Evolutionary conservation across 495 filamentous ascomycete genomes (phyloP).

Genomic region (Penicillium robsamsonii): DNA sequence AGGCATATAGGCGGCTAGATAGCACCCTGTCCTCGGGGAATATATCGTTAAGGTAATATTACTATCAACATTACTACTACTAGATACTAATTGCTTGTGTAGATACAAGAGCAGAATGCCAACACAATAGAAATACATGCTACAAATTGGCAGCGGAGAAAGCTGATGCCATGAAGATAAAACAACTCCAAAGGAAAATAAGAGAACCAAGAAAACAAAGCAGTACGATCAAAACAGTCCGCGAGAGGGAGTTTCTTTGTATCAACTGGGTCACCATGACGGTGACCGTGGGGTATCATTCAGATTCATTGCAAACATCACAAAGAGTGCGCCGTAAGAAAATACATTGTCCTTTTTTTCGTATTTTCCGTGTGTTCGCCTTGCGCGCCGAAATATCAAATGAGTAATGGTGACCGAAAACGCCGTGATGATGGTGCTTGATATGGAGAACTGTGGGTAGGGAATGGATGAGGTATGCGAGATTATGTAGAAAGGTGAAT

Average conservation of each 20-base stretch:
- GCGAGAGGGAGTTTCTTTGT: not conserved
- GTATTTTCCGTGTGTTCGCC: constrained; percentile 16
- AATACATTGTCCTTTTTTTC: constrained; percentile 3
- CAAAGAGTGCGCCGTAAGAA: constrained; percentile 15
- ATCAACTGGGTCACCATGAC: constrained; percentile 8
- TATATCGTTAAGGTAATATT: too few species aligned
- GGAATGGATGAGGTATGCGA: constrained; percentile 5
- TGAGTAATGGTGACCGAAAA: constrained; percentile 8
- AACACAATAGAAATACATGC: constrained; percentile 3
- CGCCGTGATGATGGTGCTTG: constrained; percentile 9
- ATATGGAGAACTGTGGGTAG: not conserved
- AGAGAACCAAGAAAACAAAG: not conserved
- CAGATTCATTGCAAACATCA: constrained; percentile 24
- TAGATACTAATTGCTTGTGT: not conserved
- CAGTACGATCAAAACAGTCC: not conserved
- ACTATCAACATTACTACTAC: not conserved
- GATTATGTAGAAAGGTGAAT: not conserved
- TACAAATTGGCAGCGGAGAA: not conserved
- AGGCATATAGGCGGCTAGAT: too few species aligned
- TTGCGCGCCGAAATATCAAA: constrained; percentile 19
- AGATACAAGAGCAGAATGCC: not conserved
- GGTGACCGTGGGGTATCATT: constrained; percentile 29
- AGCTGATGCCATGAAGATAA: not conserved
- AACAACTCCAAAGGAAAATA: not conserved
- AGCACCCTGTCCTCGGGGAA: too few species aligned